Evolutionary conservation across 805 yeast species (phyloP), one percentile per base, ranked within the genome.

Genomic region (Jamesozyma hellenica): DNA sequence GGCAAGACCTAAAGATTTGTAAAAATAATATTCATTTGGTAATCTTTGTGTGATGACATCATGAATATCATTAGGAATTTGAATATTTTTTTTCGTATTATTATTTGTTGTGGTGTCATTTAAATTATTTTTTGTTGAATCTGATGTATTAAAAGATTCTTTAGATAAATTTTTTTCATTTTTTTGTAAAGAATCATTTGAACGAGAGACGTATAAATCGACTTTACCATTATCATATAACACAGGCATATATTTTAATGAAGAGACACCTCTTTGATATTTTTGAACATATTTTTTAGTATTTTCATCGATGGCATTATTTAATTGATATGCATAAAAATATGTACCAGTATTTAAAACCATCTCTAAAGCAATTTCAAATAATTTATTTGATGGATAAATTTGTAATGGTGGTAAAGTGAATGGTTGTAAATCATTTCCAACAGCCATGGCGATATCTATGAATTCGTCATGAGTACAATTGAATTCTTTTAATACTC

Each of bases 21-120:
- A 92, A 56, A 80, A 87, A 52, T 75, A 80, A 32, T 82, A 69
- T 61, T 88, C 97, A 39, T 85, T 82, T 2, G 96, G 94, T 38
- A 92, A 66, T 54, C 88, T 74, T 58, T 82, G 85, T 9, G 94
- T 86, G 36, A 92, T 70, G 35, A 87, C 73, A 34, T 79, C 87
- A 56, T 84, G 92, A 11, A 84, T 66, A 58, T 87, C 94, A 44
- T 75, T 74, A 3, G 97, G 96, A 35, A 81, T 45, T 36, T 42
- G 32, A 15, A 23, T 31, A 12, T 16, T 17, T 15, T 30, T 29
- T 9, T 28, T 28, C 14, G 13, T 10, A 9, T 29, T 23, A 21
- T 25, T 28, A 3, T 28, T 18, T 11, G 33, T 31, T 3, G 32
- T 28, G 10, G 35, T 17, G 13, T 32, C 28, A 19, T 34, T 36